Base-by-base conservation (phyloP, 1,139 yeast genomes). In the Candida dubliniensis region DNA sequence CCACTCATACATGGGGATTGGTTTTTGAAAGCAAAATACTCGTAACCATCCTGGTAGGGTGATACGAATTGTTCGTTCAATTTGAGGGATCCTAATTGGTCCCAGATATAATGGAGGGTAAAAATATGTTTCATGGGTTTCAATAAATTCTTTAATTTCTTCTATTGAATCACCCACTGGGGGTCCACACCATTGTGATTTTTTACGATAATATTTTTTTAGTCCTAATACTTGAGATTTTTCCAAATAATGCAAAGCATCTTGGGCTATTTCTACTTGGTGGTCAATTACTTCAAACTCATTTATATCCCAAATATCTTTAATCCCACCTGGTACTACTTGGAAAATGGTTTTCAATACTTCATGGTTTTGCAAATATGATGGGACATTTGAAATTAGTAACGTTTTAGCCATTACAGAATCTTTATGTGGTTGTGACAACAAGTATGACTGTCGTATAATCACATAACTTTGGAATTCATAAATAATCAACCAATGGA, bases 401-500 rank as follows among this genome's bases (percentile, higher is more conserved):
- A 84, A 49, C 0, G 79, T 71, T 42, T 64, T 66, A 35, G 70
- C 67, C 46, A 63, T 56, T 8, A 60, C 51, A 18, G 67, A 58
- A 8, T 51, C 47, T 30, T 58, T 51, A 43, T 61, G 67, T 3
- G 57, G 48, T 3, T 59, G 51, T 3, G 70, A 59, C 11, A 63
- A 49, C 8, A 77, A 49, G 46, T 63, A 67, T 0, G 65, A 51
- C 26, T 73, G 76, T 49, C 79, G 66, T 4, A 79, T 74, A 35
- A 66, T 64, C 4, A 76, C 71, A 47, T 70, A 76, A 44, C 70
- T 63, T 27, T 68, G 67, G 41, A 84, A 59, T 54, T 85, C 91
- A 39, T 69, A 63, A 2, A 73, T 49, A 2, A 84, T 52, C 34
- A 83, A 51, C 50, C 70, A 64, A 54, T 84, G 87, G 52, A 83